Base-by-base conservation (phyloP, 176 grass and related monocot species). In the Bromus sterilis region DNA sequence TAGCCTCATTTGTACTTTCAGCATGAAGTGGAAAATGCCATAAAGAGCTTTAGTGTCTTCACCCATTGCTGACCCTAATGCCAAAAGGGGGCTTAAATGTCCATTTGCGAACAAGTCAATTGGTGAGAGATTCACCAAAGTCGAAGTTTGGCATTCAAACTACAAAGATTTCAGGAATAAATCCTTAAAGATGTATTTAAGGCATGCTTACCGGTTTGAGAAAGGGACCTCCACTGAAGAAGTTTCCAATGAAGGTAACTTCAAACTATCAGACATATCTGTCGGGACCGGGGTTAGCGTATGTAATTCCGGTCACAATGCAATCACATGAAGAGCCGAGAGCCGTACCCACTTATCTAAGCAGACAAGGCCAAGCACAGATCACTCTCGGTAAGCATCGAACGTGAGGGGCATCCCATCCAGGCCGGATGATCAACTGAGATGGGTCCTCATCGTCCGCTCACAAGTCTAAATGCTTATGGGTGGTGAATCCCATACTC, bases 41-140 rank as follows among this genome's bases (percentile, higher is more conserved):
- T 97, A 46, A 74, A 86, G 36, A 71, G 66, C 69, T 60, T n/a
- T 97, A 18, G 74, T 93, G 11, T 69, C 74, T 78, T 72, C 86
- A 76, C 89, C 89, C 32, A 30, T 93, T 87, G 78, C 86, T 69
- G 84, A 93, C 67, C 67, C 84, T 74, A 49, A 86, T 20, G 82
- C 86, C 30, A 93, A 93, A 78, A 91, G 94, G 13, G 94, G 89
- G 4, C 58, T 93, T 79, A 77, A 86, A 69, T 88, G 87, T 91
- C 64, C 91, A 61, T 56, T 84, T 60, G 89, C 81, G 29, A 91
- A 87, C 39, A 84, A 89, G 24, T 89, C 48, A 32, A 46, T 85
- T 75, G 86, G 56, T 44, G 78, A 87, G 31, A 77, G 78, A 44
- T 97, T 91, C 66, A 67, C 23, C 14, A 67, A 88, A 58, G 51